A percentile compares a stretch with the other conserved stretches of the same genome.
Conservation (phyloP, 129 eudicot species). For the Flaveria trinervia region DNA sequence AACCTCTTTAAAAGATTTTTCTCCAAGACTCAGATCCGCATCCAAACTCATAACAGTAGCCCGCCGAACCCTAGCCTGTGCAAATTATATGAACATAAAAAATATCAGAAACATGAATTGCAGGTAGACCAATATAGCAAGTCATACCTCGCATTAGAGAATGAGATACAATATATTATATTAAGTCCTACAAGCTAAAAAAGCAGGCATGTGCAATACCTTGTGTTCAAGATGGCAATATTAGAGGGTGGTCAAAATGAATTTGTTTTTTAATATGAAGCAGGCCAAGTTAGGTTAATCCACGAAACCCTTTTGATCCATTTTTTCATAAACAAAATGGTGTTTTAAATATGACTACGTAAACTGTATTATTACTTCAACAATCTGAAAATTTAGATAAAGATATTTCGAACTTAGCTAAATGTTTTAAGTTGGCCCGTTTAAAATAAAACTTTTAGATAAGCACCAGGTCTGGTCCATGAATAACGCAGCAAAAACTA, state of each 20-base stretch:
- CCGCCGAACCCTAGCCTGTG: constrained; percentile 75
- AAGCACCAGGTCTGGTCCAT: constrained; percentile 3
- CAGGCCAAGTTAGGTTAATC: neutral
- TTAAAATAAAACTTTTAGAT: neutral
- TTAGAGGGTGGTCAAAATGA: neutral
- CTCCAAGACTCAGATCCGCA: constrained; percentile 38
- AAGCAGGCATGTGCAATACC: constrained; percentile 1
- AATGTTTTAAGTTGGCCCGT: neutral
- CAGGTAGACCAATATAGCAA: neutral
- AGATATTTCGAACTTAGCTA: neutral
- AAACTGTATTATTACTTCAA: neutral
- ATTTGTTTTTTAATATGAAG: neutral
- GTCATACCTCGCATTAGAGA: no score
- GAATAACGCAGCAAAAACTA: constrained; percentile 27
- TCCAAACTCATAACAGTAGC: constrained; percentile 63
- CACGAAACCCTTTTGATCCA: neutral
- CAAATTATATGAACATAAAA: constrained; percentile 19
- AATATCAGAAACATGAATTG: neutral
- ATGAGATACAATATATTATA: no score
- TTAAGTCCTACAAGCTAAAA: neutral
- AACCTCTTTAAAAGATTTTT: constrained; percentile 57
- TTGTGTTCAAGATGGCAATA: constrained; percentile 5
- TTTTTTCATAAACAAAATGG: neutral
- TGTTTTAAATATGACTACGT: neutral
- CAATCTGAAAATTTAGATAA: neutral